phyloP scores from a whole-genome alignment of 139 green algal species.

The Chlorella sp. region DNA sequence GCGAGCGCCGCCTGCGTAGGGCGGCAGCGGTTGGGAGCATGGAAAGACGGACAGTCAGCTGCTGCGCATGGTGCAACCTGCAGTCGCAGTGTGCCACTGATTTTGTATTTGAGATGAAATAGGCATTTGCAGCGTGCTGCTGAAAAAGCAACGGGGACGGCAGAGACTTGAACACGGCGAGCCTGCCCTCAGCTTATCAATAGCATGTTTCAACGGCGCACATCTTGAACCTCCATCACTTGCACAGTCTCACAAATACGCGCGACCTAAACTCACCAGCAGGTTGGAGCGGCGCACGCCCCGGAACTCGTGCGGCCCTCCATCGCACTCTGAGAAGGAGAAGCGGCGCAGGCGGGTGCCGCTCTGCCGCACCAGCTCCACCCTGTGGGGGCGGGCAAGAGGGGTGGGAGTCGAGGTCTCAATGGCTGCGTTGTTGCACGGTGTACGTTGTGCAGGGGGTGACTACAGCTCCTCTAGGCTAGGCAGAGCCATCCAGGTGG shows the following conservation, averaged over 20 bases:
- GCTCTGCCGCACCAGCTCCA: conserved; percentile 53
- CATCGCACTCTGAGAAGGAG: conserved; percentile 61
- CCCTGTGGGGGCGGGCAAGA: conserved; percentile 11
- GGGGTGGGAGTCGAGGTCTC: background rate
- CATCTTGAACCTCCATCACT: too few species aligned
- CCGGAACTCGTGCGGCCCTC: conserved; percentile 75
- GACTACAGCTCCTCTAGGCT: background rate
- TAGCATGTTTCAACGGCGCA: too few species aligned
- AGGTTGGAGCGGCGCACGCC: conserved; percentile 60
- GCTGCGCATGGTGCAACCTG: background rate
- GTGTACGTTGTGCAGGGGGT: too few species aligned
- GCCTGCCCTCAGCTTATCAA: too few species aligned
- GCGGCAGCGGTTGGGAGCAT: background rate
- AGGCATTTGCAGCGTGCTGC: too few species aligned
- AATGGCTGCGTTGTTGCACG: background rate
- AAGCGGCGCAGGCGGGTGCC: conserved; percentile 64
- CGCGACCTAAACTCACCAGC: conserved; percentile 23
- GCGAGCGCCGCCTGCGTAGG: conserved; percentile 38
- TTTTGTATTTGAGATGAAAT: too few species aligned
- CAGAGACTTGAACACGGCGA: too few species aligned
- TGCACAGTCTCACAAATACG: background rate
- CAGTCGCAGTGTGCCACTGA: too few species aligned
- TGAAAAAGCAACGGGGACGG: too few species aligned
- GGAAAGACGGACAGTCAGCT: background rate
- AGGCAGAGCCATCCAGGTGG: background rate